Percentiles rank a stretch among this genome's conserved stretches.
phyloP scores from a whole-genome alignment of 2,329 filamentous ascomycete species.

The Aspergillus sp. region DNA sequence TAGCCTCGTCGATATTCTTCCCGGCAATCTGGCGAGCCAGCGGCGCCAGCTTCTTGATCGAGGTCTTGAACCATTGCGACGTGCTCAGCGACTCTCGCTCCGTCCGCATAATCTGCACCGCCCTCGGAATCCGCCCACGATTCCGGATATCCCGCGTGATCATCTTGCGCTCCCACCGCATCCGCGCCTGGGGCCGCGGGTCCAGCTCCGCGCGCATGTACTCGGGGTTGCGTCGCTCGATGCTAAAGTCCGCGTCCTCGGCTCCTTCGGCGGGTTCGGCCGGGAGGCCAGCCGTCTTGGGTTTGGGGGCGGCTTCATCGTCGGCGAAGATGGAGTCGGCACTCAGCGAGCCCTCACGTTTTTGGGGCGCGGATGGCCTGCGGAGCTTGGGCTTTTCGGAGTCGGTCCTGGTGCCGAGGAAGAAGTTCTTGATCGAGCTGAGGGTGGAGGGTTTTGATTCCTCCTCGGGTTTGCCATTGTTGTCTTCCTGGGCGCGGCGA shows the following conservation, averaged over 20 bases:
- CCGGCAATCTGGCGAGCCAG: constrained; percentile 81
- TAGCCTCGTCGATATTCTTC: constrained; percentile 88
- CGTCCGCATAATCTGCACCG: constrained; percentile 58
- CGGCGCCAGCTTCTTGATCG: constrained; percentile 81
- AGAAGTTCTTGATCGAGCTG: constrained; percentile 27
- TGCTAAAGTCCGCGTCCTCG: constrained; percentile 7
- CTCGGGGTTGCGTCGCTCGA: constrained; percentile 36
- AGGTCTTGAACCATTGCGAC: constrained; percentile 69
- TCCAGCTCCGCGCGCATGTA: constrained; percentile 58
- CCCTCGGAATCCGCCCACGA: constrained; percentile 56
- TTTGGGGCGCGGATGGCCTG: constrained; percentile 15
- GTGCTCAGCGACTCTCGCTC: constrained; percentile 51
- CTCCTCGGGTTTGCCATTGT: constrained; percentile 7
- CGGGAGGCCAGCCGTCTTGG: constrained; percentile 15
- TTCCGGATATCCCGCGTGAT: constrained; percentile 65
- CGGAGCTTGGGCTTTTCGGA: constrained; percentile 20
- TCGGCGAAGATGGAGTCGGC: constrained; percentile 36
- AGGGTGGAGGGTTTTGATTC: constrained; percentile 15
- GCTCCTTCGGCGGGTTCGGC: constrained; percentile 7
- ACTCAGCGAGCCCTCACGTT: constrained; percentile 26
- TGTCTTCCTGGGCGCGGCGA: constrained; percentile 22
- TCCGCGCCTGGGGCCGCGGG: constrained; percentile 62
- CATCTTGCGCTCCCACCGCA: constrained; percentile 74
- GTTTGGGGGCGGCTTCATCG: constrained; percentile 19
- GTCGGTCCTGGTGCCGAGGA: constrained; percentile 18